phyloP scores from a whole-genome alignment of 192 early-diverging fungal genomes.

The Glomus cerebriforme region DNA sequence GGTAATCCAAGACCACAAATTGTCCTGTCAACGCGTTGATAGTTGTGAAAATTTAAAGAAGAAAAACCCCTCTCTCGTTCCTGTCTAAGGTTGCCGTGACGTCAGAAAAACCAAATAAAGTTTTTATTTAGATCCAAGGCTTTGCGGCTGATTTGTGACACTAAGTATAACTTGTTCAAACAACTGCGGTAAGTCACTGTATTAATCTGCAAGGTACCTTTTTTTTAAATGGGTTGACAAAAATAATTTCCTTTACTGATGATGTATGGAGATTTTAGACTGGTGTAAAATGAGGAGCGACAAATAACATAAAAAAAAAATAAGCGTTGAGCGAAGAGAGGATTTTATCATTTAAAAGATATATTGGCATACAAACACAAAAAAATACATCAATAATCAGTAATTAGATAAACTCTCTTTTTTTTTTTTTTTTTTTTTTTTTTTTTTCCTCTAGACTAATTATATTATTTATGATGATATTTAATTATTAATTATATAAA shows the following conservation, averaged over 20 bases:
- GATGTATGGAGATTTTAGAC: not conserved
- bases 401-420: not conserved
- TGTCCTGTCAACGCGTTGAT: constrained; percentile 13
- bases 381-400: not conserved
- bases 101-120: constrained; percentile 5
- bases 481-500: not conserved
- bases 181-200: not conserved
- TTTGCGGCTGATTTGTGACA: not conserved
- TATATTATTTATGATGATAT: constrained; percentile 17
- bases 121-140: not conserved
- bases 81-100: constrained; percentile 20
- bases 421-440: constrained; percentile 1
- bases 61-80: constrained; percentile 15
- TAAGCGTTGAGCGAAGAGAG: not conserved
- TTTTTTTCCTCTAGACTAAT: not conserved
- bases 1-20: constrained; percentile 12
- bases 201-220: not conserved
- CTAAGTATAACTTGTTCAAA: not conserved
- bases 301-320: constrained; percentile 1
- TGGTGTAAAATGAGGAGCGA: not conserved
- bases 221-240: not conserved
- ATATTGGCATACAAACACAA: constrained; percentile 12
- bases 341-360: not conserved
- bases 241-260: not conserved
- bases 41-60: not conserved